Evolutionary conservation across 2,329 filamentous ascomycete genomes (phyloP).

Genomic region (Sporothrix protearum): DNA sequence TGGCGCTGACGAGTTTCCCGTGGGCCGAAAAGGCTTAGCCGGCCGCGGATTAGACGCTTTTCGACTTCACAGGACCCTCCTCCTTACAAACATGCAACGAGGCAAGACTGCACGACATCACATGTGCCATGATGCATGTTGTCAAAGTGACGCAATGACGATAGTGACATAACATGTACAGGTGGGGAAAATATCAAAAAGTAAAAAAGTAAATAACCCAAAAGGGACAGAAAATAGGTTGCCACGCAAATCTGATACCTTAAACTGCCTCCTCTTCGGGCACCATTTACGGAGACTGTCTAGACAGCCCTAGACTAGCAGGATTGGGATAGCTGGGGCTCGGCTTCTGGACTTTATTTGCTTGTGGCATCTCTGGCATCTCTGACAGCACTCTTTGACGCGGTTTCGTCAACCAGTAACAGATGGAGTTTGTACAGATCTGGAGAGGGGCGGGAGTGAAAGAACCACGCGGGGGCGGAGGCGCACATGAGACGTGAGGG

Average conservation of each 20-base stretch:
- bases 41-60: background rate
- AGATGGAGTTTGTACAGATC: background rate
- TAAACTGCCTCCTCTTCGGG: background rate
- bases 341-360: background rate
- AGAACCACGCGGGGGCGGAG: background rate
- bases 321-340: conserved; percentile 13
- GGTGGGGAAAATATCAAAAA: background rate
- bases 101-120: background rate
- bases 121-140: background rate
- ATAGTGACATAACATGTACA: background rate
- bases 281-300: conserved; percentile 1
- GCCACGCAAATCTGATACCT: background rate
- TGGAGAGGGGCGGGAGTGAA: background rate
- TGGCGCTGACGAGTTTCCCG: background rate
- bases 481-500: background rate
- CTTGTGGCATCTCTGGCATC: background rate
- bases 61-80: background rate
- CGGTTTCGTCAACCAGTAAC: background rate
- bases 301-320: background rate
- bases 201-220: background rate
- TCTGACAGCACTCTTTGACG: background rate
- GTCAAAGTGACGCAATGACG: background rate
- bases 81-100: background rate
- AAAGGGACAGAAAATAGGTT: background rate
- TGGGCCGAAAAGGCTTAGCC: conserved; percentile 15